These are phyloP conservation scores for Phylloporus sp. DNA, from an alignment of 768 basidiomycete species.

Conservation along the genomic window DNA sequence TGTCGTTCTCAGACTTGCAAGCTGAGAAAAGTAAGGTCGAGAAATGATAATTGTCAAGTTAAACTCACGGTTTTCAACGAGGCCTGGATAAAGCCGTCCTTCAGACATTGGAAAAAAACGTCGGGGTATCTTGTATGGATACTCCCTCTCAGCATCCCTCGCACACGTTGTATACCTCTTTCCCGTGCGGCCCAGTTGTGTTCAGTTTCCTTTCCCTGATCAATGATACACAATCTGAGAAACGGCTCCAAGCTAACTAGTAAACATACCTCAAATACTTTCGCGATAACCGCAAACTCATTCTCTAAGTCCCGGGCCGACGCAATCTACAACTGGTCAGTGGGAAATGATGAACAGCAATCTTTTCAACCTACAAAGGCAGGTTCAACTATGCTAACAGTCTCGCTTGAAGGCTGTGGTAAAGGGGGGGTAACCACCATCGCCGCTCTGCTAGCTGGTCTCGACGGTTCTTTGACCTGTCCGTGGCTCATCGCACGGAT, in stretches of 20 bases:
- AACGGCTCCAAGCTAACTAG: neutral
- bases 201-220: slow-evolving; percentile 92
- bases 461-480: slow-evolving; percentile 46
- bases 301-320: slow-evolving; percentile 80
- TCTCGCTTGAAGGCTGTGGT: slow-evolving; percentile 41
- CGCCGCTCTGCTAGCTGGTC: slow-evolving; percentile 62
- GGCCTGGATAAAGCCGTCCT: slow-evolving; percentile 74
- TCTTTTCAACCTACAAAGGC: slow-evolving; percentile 57
- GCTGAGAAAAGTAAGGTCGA: slow-evolving; percentile 39
- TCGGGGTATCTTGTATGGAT: slow-evolving; percentile 72
- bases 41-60: neutral
- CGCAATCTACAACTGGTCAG: slow-evolving; percentile 55
- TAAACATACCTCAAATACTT: slow-evolving; percentile 70
- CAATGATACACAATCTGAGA: slow-evolving; percentile 3
- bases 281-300: slow-evolving; percentile 77
- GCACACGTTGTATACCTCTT: slow-evolving; percentile 66
- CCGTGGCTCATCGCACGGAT: slow-evolving; percentile 47
- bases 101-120: slow-evolving; percentile 69
- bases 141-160: slow-evolving; percentile 88
- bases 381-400: slow-evolving; percentile 47
- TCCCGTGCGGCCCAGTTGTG: slow-evolving; percentile 92
- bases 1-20: slow-evolving; percentile 87
- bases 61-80: slow-evolving; percentile 77
- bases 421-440: slow-evolving; percentile 39
- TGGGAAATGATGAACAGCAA: neutral